Evolutionary conservation across 345 rosid species (phyloP).

Genomic region (Eucalyptus shirleyi): DNA sequence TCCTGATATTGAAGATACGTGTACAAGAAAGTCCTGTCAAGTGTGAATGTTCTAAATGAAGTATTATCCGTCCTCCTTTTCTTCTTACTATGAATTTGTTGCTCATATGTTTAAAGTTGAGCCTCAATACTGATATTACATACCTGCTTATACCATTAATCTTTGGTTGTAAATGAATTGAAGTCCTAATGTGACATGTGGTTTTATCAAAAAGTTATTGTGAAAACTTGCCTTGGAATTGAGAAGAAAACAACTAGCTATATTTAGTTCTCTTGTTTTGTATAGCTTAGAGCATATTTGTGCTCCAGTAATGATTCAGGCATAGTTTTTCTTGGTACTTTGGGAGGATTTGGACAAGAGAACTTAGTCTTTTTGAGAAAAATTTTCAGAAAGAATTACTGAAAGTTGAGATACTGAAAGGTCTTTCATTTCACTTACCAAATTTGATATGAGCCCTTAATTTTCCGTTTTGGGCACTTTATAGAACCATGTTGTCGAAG

Average conservation of each 20-base stretch:
- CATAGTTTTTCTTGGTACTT: not conserved
- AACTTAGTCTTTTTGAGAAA: not conserved
- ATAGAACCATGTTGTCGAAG: not conserved
- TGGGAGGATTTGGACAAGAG: not conserved
- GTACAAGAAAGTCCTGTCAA: not conserved
- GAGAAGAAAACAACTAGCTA: not conserved
- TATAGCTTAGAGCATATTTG: not conserved
- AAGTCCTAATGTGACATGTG: not conserved
- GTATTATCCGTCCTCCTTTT: not conserved
- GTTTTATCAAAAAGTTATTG: not conserved
- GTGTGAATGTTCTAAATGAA: not conserved
- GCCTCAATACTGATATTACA: not conserved
- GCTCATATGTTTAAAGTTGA: not conserved
- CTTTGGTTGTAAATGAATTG: not conserved
- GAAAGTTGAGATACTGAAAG: not conserved
- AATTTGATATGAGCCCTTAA: not conserved
- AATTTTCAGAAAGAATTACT: not conserved
- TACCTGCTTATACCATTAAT: not conserved
- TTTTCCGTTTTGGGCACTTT: not conserved
- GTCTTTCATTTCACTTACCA: not conserved
- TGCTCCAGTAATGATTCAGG: not conserved
- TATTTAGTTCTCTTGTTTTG: not conserved
- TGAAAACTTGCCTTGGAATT: not conserved
- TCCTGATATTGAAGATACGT: not conserved
- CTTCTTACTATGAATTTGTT: not conserved